These are phyloP conservation scores for Microthlaspi erraticum DNA, from an alignment of 345 rosid species.

Conservation along the genomic window DNA sequence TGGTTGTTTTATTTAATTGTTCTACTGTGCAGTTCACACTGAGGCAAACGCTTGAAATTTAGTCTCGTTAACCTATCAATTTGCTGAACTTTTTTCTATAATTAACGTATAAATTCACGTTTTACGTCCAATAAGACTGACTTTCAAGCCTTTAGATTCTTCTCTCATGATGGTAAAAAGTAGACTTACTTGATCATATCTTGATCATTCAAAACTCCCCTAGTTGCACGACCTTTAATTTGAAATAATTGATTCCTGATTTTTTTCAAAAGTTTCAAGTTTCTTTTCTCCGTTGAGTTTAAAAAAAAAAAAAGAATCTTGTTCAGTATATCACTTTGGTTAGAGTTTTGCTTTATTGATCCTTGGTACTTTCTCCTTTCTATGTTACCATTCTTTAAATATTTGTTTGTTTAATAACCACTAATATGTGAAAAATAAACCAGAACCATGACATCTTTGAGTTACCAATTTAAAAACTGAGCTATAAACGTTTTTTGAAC, in stretches of 20 bases:
- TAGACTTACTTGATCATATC: no score
- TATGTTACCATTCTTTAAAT: conserved; percentile 10
- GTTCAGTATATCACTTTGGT: conserved; percentile 27
- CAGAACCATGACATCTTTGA: background rate
- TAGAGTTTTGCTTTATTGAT: conserved; percentile 19
- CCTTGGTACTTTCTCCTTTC: conserved; percentile 29
- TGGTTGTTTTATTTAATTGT: background rate
- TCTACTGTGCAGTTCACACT: background rate
- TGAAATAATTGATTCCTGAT: conserved; percentile 40
- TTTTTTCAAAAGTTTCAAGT: conserved; percentile 22
- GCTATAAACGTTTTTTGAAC: background rate
- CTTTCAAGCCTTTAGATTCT: no score
- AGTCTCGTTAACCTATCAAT: no score
- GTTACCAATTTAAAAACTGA: background rate
- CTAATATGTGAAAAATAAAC: background rate
- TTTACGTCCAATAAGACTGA: no score
- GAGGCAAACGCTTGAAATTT: background rate
- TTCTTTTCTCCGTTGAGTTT: conserved; percentile 19
- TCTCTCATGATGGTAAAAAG: no score
- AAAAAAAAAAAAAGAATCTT: conserved; percentile 26
- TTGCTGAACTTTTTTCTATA: no score
- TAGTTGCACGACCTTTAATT: conserved; percentile 41
- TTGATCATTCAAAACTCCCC: no score
- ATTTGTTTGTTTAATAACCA: background rate
- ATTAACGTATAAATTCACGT: no score